phyloP scores from a whole-genome alignment of 805 yeast species.

The Zygotorulaspora florentina region DNA sequence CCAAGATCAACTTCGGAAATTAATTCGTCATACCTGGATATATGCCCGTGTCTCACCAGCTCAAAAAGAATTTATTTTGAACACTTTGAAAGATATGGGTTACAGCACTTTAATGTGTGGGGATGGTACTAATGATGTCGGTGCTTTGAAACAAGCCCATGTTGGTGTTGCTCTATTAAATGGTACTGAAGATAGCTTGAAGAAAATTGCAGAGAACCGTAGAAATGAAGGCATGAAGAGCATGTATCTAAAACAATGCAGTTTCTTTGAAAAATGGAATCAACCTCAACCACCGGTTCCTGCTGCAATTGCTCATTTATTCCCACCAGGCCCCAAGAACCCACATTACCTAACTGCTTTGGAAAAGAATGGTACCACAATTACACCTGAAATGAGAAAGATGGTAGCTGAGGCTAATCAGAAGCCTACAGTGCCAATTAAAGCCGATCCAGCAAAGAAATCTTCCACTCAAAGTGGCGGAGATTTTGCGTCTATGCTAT shows the following conservation, averaged over 20 bases:
- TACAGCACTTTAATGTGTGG: slow-evolving; percentile 98
- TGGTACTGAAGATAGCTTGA: slow-evolving; percentile 93
- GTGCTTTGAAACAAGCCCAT: slow-evolving; percentile 97
- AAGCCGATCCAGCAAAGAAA: slow-evolving; percentile 35
- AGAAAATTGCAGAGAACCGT: slow-evolving; percentile 78
- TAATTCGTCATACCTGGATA: slow-evolving; percentile 90
- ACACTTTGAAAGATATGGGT: slow-evolving; percentile 78
- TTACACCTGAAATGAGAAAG: slow-evolving; percentile 67
- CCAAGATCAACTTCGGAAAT: slow-evolving; percentile 63
- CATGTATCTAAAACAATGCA: slow-evolving; percentile 81
- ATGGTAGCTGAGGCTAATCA: slow-evolving; percentile 51
- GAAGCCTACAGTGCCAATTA: slow-evolving; percentile 35
- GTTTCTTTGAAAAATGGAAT: slow-evolving; percentile 73
- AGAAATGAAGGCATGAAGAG: slow-evolving; percentile 58
- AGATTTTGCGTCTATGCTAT: slow-evolving; percentile 44
- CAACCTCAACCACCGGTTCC: slow-evolving; percentile 84
- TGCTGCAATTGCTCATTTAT: slow-evolving; percentile 81
- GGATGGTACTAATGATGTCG: slow-evolving; percentile 99
- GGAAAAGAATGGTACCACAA: slow-evolving; percentile 74
- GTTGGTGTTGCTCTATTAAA: slow-evolving; percentile 96
- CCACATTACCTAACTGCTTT: slow-evolving; percentile 84
- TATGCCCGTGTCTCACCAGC: slow-evolving; percentile 96
- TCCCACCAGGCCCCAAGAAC: slow-evolving; percentile 92
- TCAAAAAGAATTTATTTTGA: slow-evolving; percentile 89
- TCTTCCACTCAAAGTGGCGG: slow-evolving; percentile 58